Evolutionary conservation across 2,329 filamentous ascomycete genomes (phyloP).

Genomic region (Dryadomyces quercus-mongolicae): DNA sequence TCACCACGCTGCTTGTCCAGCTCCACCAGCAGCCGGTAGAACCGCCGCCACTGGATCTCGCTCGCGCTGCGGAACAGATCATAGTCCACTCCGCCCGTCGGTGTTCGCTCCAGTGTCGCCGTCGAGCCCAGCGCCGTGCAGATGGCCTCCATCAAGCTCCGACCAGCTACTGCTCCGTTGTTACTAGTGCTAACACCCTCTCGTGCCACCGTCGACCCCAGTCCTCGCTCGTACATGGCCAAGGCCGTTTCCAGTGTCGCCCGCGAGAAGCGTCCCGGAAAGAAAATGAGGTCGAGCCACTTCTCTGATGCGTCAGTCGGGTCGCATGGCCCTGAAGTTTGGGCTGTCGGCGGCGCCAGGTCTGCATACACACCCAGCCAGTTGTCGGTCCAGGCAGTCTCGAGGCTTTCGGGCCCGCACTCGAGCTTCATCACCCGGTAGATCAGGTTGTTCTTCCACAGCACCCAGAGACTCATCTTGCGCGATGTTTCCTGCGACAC

Average conservation of each 20-base stretch:
- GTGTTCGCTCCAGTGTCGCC: slow-evolving; percentile 48
- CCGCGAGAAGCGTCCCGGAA: slow-evolving; percentile 68
- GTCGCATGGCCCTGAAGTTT: slow-evolving; percentile 49
- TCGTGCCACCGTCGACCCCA: slow-evolving; percentile 24
- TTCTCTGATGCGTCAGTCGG: slow-evolving; percentile 63
- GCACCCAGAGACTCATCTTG: slow-evolving; percentile 48
- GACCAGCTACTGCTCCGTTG: slow-evolving; percentile 9
- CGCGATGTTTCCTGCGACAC: slow-evolving; percentile 40
- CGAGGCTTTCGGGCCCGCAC: slow-evolving; percentile 55
- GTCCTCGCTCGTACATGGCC: slow-evolving; percentile 63
- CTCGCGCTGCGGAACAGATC: slow-evolving; percentile 61
- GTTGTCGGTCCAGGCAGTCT: slow-evolving; percentile 47
- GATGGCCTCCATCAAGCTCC: slow-evolving; percentile 62
- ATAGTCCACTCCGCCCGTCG: slow-evolving; percentile 59
- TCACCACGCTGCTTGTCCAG: slow-evolving; percentile 79
- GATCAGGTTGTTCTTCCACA: slow-evolving; percentile 77
- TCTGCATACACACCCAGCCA: slow-evolving; percentile 64
- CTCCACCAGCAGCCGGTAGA: slow-evolving; percentile 75
- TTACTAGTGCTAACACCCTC: slow-evolving; percentile 20
- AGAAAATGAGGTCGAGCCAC: slow-evolving; percentile 76
- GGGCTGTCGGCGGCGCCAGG: slow-evolving; percentile 36
- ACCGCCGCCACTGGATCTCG: slow-evolving; percentile 78
- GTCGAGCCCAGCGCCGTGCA: slow-evolving; percentile 60
- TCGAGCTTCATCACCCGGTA: slow-evolving; percentile 64
- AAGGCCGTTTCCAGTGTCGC: slow-evolving; percentile 76